phyloP scores from a whole-genome alignment of 345 rosid species.

The Camelina hispida region DNA sequence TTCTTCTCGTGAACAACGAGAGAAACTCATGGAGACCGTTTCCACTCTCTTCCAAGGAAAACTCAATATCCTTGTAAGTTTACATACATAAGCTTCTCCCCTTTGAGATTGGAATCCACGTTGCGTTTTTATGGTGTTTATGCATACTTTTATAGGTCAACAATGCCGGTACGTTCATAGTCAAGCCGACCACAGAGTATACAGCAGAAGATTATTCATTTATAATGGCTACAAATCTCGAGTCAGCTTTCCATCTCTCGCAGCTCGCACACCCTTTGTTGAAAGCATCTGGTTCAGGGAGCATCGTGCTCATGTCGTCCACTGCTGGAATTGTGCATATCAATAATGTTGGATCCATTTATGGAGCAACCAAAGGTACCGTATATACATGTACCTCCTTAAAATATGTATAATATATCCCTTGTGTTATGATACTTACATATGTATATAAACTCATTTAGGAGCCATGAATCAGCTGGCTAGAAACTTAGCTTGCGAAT shows the following conservation, averaged over 20 bases:
- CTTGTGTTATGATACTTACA: neutral
- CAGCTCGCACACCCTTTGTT: constrained; percentile 30
- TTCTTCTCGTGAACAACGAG: constrained; percentile 27
- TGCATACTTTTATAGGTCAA: neutral
- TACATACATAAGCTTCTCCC: neutral
- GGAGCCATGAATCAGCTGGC: constrained; percentile 36
- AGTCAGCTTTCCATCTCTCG: constrained; percentile 8
- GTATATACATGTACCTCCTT: neutral
- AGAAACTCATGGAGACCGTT: constrained; percentile 40
- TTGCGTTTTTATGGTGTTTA: neutral
- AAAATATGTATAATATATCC: neutral
- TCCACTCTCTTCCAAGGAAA: constrained; percentile 38
- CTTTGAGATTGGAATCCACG: neutral
- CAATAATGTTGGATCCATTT: neutral
- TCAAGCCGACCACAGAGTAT: constrained; percentile 20
- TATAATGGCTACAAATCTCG: constrained; percentile 10
- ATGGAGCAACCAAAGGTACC: constrained; percentile 33
- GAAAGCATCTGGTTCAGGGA: constrained; percentile 29
- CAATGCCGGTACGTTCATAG: neutral
- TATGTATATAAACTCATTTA: neutral
- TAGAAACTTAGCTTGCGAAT: constrained; percentile 38
- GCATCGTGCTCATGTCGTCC: constrained; percentile 10
- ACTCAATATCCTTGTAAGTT: constrained; percentile 36
- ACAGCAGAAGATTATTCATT: constrained; percentile 22
- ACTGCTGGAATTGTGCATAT: neutral